Conservation (phyloP, 768 basidiomycete species). For the Mycena sanguinolenta region DNA sequence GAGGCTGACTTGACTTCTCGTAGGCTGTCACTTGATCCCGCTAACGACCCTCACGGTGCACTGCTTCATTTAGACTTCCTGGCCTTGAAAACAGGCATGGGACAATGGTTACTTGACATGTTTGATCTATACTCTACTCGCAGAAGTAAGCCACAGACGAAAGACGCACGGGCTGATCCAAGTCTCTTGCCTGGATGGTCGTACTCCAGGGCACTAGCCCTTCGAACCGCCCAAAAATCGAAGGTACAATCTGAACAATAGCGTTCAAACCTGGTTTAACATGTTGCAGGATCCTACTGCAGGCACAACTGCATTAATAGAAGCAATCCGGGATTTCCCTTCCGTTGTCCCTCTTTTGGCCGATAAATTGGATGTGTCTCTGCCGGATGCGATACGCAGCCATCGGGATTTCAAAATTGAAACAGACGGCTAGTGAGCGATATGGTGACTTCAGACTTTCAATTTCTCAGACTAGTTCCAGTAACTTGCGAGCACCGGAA, state of each 20-base stretch:
- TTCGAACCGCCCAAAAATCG: conserved; percentile 67
- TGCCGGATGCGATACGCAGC: conserved; percentile 69
- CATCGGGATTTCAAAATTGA: conserved; percentile 79
- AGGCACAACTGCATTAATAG: conserved; percentile 77
- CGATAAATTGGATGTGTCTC: conserved; percentile 82
- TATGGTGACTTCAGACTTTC: neutral
- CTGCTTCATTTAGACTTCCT: conserved; percentile 88
- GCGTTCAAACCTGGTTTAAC: neutral
- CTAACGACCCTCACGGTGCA: conserved; percentile 90
- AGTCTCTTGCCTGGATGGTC: conserved; percentile 82
- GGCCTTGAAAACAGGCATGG: conserved; percentile 84
- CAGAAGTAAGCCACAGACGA: conserved; percentile 28
- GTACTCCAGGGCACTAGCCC: conserved; percentile 78
- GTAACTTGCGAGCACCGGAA: conserved; percentile 55
- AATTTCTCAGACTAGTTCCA: conserved; percentile 20
- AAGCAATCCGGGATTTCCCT: conserved; percentile 85
- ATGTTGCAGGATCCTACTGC: conserved; percentile 61
- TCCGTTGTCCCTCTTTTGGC: conserved; percentile 85
- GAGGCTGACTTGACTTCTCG: conserved; percentile 1
- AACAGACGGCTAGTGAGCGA: conserved; percentile 72
- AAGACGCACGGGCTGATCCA: conserved; percentile 58
- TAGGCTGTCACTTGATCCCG: conserved; percentile 77
- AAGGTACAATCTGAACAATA: conserved; percentile 41
- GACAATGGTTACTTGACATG: conserved; percentile 83
- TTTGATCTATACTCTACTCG: conserved; percentile 62